Percentiles rank a stretch among this genome's conserved stretches.
Evolutionary conservation across 257 asterid species (phyloP).

Genomic region (Fraxinus cuspidata): DNA sequence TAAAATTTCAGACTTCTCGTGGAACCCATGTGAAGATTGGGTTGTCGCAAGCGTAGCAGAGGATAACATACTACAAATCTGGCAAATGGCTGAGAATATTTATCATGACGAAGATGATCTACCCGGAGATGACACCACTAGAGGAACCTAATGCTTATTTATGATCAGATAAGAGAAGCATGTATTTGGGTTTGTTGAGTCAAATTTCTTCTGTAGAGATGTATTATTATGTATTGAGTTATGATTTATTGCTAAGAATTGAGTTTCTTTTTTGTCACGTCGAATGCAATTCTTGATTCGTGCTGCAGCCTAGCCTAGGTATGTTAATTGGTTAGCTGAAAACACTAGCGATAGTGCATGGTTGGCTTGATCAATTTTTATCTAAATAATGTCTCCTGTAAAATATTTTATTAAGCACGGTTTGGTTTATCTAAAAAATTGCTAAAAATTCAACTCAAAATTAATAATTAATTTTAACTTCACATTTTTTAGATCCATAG

Average conservation of each 20-base stretch:
- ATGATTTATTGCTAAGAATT: not conserved
- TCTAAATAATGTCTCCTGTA: no score
- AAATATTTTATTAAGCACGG: no score
- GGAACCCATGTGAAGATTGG: conserved; percentile 99
- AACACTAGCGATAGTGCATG: no score
- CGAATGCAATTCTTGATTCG: not conserved
- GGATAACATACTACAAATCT: conserved; percentile 90
- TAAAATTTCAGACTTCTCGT: conserved; percentile 88
- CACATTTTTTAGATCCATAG: no score
- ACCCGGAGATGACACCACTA: conserved; percentile 67
- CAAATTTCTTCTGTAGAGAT: not conserved
- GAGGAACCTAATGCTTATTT: conserved; percentile 37
- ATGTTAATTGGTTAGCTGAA: no score
- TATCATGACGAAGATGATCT: conserved; percentile 92
- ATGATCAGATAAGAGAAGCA: not conserved
- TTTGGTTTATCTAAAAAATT: no score
- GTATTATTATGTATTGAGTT: not conserved
- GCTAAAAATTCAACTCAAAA: no score
- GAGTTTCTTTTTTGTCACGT: not conserved
- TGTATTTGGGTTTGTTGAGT: not conserved
- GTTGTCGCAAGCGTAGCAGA: conserved; percentile 94
- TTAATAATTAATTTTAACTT: no score
- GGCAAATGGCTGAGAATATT: conserved; percentile 99
- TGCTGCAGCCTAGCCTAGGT: no score
- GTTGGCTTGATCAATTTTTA: no score